Base-by-base conservation (phyloP, 106 monocot species). In the Dioscorea dumetorum region DNA sequence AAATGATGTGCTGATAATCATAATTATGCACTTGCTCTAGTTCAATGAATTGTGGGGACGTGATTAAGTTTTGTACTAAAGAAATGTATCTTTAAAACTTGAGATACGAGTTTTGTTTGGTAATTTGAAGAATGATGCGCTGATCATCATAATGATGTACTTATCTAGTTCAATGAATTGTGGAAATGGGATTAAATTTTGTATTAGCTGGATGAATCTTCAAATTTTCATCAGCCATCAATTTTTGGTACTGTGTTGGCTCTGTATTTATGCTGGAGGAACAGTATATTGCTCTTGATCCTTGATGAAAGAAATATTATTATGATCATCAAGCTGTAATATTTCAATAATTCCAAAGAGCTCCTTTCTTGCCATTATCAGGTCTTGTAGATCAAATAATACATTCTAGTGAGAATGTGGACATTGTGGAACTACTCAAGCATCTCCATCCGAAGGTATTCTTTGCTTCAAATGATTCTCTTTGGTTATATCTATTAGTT, bases 391-490 rank as follows among this genome's bases (percentile, higher is more conserved):
- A 95, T 80, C 95, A 88, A 69, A 84, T 88, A 49, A 80, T 91
- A 66, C 88, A 95, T 77, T 88, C 91, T 23, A 78, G 72, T 64
- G 95, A 95, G 41, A 82, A 84, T 67, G 72, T 88, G 33, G 86
- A 95, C 71, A 84, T 89, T 74, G 62, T 82, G 48, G 84, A 86
- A 60, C 62, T 95, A 50, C 77, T 91, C 31, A 87, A 89, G 70
- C 78, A 95, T 80, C 83, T 95, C 21, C 88, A 95, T 76, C 95
- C 95, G 11, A 84, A 95, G 88, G 95, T 91, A 80, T 23, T 49
- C 16, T 41, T 52, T 62, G 19, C 49, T 20, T 50, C 8, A 12
- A 15, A 19, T 67, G 22, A 21, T 32, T 28, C 62, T 21, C 56
- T 50, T 65, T 4, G 24, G 54, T 18, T 54, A 5, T 54, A 2